phyloP scores from a whole-genome alignment of 352 stramenopile genomes.

The Aphanomyces astaci region DNA sequence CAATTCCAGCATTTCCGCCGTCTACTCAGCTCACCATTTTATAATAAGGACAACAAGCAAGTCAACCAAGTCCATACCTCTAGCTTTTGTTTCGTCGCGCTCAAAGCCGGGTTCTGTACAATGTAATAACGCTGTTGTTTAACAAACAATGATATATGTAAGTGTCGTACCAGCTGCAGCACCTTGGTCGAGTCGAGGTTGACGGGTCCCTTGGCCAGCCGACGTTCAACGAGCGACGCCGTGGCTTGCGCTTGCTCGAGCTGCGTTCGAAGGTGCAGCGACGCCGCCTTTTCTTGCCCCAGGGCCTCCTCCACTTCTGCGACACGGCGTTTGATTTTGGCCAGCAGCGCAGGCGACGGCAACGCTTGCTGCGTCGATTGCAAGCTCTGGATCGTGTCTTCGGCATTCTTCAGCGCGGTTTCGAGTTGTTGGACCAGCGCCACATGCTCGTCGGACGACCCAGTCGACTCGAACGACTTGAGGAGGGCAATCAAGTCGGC shows the following conservation, averaged over 20 bases:
- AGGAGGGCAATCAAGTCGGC: constrained; percentile 54
- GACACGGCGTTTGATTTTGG: constrained; percentile 45
- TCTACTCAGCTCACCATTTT: too few relatives aligned
- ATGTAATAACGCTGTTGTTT: too few relatives aligned
- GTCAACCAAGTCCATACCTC: too few relatives aligned
- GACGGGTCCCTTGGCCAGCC: constrained; percentile 63
- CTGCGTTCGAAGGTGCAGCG: constrained; percentile 42
- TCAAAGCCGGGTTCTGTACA: constrained; percentile 11
- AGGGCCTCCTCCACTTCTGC: constrained; percentile 43
- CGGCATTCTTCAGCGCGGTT: constrained; percentile 38
- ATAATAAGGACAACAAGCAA: too few relatives aligned
- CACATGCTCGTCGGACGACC: constrained; percentile 31
- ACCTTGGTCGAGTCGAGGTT: constrained; percentile 81
- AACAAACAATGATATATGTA: too few relatives aligned
- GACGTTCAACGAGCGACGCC: constrained; percentile 56
- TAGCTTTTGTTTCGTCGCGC: neutral
- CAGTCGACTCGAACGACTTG: constrained; percentile 49
- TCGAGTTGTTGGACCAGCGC: constrained; percentile 38
- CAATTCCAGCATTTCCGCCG: constrained; percentile 36
- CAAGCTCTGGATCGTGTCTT: constrained; percentile 41
- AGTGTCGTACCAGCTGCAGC: too few relatives aligned
- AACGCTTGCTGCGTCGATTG: constrained; percentile 32
- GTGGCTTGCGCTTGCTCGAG: constrained; percentile 61
- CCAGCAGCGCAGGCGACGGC: constrained; percentile 34
- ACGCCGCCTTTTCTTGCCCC: constrained; percentile 35